Evolutionary conservation across 2,329 filamentous ascomycete species (phyloP).

Genomic region (Penicillium digitatum): DNA sequence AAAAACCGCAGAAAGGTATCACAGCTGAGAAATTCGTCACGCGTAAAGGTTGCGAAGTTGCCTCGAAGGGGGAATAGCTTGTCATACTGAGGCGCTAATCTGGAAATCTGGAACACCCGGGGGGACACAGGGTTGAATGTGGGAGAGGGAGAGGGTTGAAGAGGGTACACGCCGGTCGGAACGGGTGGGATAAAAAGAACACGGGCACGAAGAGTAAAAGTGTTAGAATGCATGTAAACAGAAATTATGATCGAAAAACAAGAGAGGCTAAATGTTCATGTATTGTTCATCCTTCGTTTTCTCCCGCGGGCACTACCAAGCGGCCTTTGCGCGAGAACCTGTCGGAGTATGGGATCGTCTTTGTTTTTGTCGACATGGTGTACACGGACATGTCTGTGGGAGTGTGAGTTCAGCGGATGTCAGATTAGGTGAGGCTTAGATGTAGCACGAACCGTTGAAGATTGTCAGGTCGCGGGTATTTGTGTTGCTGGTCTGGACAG

Average conservation of each 20-base stretch:
- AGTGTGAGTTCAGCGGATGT: constrained; percentile 6
- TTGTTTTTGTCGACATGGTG: constrained; percentile 88
- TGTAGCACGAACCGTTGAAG: constrained; percentile 68
- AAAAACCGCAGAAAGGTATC: constrained; percentile 17
- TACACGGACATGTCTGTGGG: constrained; percentile 78
- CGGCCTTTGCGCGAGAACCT: constrained; percentile 79
- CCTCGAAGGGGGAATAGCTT: neutral
- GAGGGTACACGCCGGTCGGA: neutral
- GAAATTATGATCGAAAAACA: neutral
- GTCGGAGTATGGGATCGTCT: constrained; percentile 74
- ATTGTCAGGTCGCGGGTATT: constrained; percentile 93
- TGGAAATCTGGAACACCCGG: constrained; percentile 6
- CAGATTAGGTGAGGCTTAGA: neutral
- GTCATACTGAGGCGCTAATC: constrained; percentile 5
- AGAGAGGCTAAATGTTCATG: neutral
- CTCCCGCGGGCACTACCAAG: constrained; percentile 80
- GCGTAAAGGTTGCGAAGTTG: constrained; percentile 14
- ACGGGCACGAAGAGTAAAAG: neutral
- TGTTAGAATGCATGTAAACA: neutral
- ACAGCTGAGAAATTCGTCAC: constrained; percentile 20
- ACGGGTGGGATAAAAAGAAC: neutral
- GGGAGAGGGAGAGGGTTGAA: neutral
- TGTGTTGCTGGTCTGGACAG: constrained; percentile 88
- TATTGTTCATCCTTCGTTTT: constrained; percentile 55
- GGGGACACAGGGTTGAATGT: neutral